phyloP scores from a whole-genome alignment of 331 rosid genomes.

The Quercus tomentella region DNA sequence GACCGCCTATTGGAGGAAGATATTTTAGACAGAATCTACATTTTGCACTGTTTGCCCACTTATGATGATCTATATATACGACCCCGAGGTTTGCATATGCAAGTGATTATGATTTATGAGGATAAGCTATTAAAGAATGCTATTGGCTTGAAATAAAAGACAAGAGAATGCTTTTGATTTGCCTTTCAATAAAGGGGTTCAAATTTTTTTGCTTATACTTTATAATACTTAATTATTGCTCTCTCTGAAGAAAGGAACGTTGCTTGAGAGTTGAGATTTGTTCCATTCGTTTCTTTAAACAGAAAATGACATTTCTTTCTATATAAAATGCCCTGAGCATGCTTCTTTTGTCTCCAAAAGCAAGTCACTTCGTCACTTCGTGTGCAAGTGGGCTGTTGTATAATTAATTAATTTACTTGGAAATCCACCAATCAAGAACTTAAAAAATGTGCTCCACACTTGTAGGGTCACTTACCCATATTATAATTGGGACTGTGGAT shows the following conservation, averaged over 20 bases:
- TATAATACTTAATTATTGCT: neutral
- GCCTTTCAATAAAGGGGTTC: neutral
- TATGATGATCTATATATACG: no score
- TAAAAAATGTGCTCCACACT: conserved; percentile 4
- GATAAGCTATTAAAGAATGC: no score
- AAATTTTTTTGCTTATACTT: neutral
- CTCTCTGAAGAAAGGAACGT: no score
- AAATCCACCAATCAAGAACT: conserved; percentile 11
- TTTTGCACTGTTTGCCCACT: no score
- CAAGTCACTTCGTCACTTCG: conserved; percentile 8
- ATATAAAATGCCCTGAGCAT: neutral
- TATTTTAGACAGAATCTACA: no score
- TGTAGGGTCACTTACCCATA: neutral
- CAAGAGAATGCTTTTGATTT: neutral
- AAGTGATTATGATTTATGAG: no score
- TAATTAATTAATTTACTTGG: neutral
- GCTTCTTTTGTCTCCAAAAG: conserved; percentile 18
- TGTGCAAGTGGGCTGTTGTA: conserved; percentile 5
- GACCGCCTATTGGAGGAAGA: no score
- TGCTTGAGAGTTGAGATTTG: neutral
- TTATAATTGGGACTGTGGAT: neutral
- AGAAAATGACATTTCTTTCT: conserved; percentile 4
- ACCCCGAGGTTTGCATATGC: no score
- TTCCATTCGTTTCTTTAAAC: neutral
- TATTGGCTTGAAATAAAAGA: no score